Conservation (phyloP, 352 stramenopile species). For the Phytophthora parvispora region DNA sequence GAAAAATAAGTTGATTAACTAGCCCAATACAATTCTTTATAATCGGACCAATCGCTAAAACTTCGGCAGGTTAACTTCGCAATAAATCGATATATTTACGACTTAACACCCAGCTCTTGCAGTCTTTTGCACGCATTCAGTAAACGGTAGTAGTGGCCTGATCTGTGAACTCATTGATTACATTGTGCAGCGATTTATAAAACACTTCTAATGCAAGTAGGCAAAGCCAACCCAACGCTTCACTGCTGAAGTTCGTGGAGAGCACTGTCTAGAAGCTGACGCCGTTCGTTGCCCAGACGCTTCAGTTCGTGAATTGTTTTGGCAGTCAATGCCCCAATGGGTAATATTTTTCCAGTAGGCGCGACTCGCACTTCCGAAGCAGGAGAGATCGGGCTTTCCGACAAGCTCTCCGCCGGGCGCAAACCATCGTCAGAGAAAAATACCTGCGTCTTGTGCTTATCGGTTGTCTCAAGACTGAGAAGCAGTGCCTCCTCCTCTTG, state of each 20-base stretch:
- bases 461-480: conserved; percentile 12
- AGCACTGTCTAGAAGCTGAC: conserved; percentile 29
- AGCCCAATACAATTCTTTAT: too few species aligned
- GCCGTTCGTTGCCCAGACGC: conserved; percentile 24
- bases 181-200: conserved; percentile 15
- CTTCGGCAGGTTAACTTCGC: too few species aligned
- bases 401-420: conserved; percentile 17
- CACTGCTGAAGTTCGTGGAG: conserved; percentile 34
- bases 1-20: too few species aligned
- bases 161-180: conserved; percentile 13
- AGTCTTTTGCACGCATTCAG: too few species aligned
- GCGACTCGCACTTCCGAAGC: not conserved
- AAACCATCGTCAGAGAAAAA: conserved; percentile 10
- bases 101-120: too few species aligned
- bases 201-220: conserved; percentile 5
- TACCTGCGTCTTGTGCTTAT: conserved; percentile 4
- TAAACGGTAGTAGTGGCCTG: too few species aligned
- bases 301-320: conserved; percentile 30
- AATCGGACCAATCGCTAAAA: too few species aligned
- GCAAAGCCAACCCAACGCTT: not conserved
- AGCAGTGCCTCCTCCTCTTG: conserved; percentile 30
- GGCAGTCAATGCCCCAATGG: conserved; percentile 2
- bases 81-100: too few species aligned
- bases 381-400: not conserved
- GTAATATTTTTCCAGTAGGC: not conserved